Conservation (phyloP, 1,284 basidiomycete genomes). For the Agaricales sp. region DNA sequence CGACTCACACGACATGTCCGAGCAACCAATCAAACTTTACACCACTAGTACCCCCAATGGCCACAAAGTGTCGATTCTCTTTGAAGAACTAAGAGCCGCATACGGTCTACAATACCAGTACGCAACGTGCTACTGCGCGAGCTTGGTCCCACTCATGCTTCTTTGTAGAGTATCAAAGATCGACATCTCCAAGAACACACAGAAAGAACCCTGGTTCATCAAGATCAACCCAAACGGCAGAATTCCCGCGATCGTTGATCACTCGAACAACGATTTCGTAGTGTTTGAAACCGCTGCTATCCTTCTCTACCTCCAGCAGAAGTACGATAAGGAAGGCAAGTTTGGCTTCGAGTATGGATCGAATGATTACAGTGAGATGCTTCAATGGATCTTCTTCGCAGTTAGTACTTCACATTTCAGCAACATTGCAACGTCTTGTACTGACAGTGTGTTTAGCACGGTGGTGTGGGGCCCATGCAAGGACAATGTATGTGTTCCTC, state of each 20-base stretch:
- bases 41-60: constrained; percentile 61
- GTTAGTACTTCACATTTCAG: constrained; percentile 22
- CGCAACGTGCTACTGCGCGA: too few relatives aligned
- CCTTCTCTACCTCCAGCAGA: constrained; percentile 51
- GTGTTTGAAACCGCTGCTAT: constrained; percentile 68
- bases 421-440: not conserved
- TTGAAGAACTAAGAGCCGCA: constrained; percentile 60
- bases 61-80: constrained; percentile 42
- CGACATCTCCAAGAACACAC: constrained; percentile 37
- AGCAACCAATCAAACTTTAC: constrained; percentile 57
- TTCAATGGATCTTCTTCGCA: constrained; percentile 77
- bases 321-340: constrained; percentile 47
- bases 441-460: constrained; percentile 31
- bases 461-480: constrained; percentile 68
- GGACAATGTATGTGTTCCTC: constrained; percentile 38
- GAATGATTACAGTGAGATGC: constrained; percentile 43
- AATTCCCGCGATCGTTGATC: constrained; percentile 49
- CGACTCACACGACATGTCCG: too few relatives aligned
- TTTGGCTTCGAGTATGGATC: constrained; percentile 42
- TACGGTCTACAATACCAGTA: constrained; percentile 59
- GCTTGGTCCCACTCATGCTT: too few relatives aligned
- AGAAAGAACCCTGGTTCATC: constrained; percentile 54
- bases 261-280: constrained; percentile 36
- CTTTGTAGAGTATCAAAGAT: constrained; percentile 19
- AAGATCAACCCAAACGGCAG: constrained; percentile 58